Conservation (phyloP, 805 yeast genomes). For the Maudiozyma bulderi region DNA sequence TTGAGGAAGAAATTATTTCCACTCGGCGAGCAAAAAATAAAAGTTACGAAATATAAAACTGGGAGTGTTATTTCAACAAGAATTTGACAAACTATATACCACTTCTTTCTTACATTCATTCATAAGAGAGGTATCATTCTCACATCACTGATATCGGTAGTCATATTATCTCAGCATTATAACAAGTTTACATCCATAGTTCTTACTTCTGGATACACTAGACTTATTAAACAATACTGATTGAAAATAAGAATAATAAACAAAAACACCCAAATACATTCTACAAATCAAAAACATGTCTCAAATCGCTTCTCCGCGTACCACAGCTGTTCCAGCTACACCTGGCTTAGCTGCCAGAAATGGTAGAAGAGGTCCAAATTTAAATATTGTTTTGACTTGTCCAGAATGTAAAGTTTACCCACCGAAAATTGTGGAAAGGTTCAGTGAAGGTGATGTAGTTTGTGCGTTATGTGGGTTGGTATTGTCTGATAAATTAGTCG, state of each 20-base stretch:
- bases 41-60: too few species aligned
- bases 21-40: too few species aligned
- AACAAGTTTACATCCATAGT: too few species aligned
- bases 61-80: too few species aligned
- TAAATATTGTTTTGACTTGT: constrained; percentile 82
- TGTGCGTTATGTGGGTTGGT: constrained; percentile 96
- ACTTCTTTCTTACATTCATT: too few species aligned
- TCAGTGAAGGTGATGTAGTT: constrained; percentile 96
- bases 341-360: constrained; percentile 2
- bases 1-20: too few species aligned
- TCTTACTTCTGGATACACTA: too few species aligned
- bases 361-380: constrained; percentile 50
- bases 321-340: neutral
- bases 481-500: constrained; percentile 83
- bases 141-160: too few species aligned
- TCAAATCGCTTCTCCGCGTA: neutral
- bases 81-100: too few species aligned
- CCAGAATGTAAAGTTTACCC: constrained; percentile 96
- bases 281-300: constrained; percentile 5
- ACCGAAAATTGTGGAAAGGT: constrained; percentile 89
- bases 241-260: neutral
- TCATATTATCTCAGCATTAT: too few species aligned
- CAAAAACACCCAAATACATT: neutral
- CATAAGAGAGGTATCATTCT: too few species aligned
- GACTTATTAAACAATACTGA: too few species aligned